Conservation (phyloP, 2,329 filamentous ascomycete genomes). For the Colletotrichum aenigma region DNA sequence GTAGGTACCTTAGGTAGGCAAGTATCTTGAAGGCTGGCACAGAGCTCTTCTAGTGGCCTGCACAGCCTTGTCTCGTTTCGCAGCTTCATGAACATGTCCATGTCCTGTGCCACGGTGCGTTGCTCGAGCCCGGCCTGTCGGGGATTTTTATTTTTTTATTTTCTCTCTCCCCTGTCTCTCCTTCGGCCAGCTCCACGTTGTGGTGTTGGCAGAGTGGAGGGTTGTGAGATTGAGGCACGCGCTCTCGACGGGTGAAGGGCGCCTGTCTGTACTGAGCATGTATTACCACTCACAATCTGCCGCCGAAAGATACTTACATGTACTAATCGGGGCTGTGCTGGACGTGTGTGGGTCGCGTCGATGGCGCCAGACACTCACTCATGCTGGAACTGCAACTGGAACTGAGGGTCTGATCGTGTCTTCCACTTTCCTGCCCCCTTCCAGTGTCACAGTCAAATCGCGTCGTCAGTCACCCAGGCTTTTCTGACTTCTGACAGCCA, state of each 20-base stretch:
- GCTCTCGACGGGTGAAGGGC: neutral
- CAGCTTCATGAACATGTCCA: neutral
- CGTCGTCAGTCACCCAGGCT: neutral
- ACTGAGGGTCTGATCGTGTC: neutral
- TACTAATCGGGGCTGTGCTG: neutral
- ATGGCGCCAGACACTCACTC: neutral
- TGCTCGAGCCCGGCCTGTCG: constrained; percentile 11
- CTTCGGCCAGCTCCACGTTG: neutral
- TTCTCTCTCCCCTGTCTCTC: constrained; percentile 1
- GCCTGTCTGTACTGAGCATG: neutral
- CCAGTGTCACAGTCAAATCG: neutral
- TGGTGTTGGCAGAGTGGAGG: neutral
- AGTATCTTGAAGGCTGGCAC: neutral
- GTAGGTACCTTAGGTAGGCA: too few species aligned
- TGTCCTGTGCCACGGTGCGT: neutral
- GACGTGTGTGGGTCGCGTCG: neutral
- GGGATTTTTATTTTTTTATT: constrained; percentile 8
- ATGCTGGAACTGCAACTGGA: neutral
- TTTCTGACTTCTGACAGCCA: neutral
- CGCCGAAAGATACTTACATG: neutral
- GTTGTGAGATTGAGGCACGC: neutral
- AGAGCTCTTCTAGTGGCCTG: neutral
- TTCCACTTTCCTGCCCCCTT: neutral
- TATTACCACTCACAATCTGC: neutral
- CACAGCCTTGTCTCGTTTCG: neutral